Evolutionary conservation across 139 green algal species (phyloP), one percentile per base, ranked within the genome.

Genomic region (Micromonas commoda): DNA sequence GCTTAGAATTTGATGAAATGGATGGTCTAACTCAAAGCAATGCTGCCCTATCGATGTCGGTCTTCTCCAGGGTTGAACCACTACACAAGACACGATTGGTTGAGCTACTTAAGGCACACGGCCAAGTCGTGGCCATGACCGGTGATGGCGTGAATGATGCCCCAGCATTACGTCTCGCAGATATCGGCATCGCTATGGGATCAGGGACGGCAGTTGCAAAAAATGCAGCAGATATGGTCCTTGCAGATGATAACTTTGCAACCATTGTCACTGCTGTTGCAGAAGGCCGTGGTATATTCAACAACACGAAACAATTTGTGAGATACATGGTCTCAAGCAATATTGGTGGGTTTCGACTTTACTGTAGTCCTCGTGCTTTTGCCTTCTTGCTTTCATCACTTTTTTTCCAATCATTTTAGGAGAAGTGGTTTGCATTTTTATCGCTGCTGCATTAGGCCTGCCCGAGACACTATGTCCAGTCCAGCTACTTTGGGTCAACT

Each of bases 271-370:
- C 67, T 24, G 85, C 85, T 19, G 85, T 89, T 33, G 85, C 77
- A 1, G 85, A 89, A 66, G 85, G 85, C 1, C 64, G 84, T 0
- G 76, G 81, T 1, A 88, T 88, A 63, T 89, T 82, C 67, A 86
- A 88, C 83, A 89, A 89, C 84, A 89, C 74, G 13, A 88, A 89
- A 67, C 67, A 80, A 63, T 89, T 89, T 68, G 89, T 89, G 39
- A 77, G 85, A 51, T 89, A 89, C 78, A 88, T 88, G 85, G 81
- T 89, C 16, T 87, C 80, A 28, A 87, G 81, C 28, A 88, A 89
- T 76, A 89, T 89, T 34, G 83, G 85, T n/a, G n/a, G n/a, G n/a
- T n/a, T n/a, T n/a, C n/a, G n/a, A n/a, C n/a, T n/a, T n/a, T n/a
- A n/a, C n/a, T n/a, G n/a, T n/a, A n/a, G n/a, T n/a, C n/a, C n/a